These are phyloP conservation scores for Fusarium coicis DNA, from an alignment of 2,329 filamentous ascomycete species.

Conservation along the genomic window DNA sequence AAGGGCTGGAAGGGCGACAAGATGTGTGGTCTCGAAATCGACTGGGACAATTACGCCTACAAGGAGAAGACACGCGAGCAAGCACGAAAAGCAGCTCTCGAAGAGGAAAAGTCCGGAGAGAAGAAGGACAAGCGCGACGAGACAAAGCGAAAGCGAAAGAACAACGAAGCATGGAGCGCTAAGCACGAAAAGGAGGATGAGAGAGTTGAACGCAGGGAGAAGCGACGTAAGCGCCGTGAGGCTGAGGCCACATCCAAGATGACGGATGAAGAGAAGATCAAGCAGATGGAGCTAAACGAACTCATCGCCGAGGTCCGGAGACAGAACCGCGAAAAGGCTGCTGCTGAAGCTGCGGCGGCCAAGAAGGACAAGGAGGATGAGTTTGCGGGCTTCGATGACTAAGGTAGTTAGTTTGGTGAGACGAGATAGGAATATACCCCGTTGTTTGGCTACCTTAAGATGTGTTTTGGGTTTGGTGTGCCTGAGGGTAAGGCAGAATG, in stretches of 20 bases:
- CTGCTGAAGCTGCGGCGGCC: conserved; percentile 40
- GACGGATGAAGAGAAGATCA: conserved; percentile 75
- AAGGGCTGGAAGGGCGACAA: conserved; percentile 77
- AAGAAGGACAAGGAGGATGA: conserved; percentile 58
- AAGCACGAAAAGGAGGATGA: conserved; percentile 74
- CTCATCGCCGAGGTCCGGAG: conserved; percentile 73
- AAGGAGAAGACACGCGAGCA: conserved; percentile 78
- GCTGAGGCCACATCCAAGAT: conserved; percentile 71
- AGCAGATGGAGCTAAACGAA: conserved; percentile 70
- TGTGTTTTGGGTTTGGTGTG: background rate
- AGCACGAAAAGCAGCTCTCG: conserved; percentile 67
- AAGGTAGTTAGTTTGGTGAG: conserved; percentile 20
- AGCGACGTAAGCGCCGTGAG: conserved; percentile 71
- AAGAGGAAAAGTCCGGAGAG: conserved; percentile 56
- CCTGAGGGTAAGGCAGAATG: conserved; percentile 2
- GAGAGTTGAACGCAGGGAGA: conserved; percentile 70
- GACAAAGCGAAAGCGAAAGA: conserved; percentile 66
- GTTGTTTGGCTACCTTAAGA: conserved; percentile 3
- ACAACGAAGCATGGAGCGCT: conserved; percentile 78
- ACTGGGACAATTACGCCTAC: conserved; percentile 76
- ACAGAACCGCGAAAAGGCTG: conserved; percentile 61
- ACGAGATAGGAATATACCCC: conserved; percentile 51
- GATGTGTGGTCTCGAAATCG: conserved; percentile 69
- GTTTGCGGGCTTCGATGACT: conserved; percentile 70
- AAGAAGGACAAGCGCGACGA: conserved; percentile 54